Percentiles rank a stretch among this genome's conserved stretches.
Conservation (phyloP, 2,329 filamentous ascomycete species). For the Stemphylium vesicarium region DNA sequence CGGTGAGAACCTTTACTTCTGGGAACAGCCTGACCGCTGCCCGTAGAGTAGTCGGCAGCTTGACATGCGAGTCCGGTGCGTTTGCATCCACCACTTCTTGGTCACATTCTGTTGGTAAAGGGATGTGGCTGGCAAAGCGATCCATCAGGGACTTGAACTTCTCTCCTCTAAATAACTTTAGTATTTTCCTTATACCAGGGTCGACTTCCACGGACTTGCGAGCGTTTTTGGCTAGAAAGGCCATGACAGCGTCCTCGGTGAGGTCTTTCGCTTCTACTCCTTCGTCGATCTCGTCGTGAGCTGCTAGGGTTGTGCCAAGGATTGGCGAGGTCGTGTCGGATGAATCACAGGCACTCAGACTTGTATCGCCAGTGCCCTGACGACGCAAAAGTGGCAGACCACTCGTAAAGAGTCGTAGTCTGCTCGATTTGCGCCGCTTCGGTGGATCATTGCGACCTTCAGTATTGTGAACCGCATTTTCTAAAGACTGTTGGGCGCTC, state of each 20-base stretch:
- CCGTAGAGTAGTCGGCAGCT: slow-evolving; percentile 29
- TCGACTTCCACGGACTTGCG: slow-evolving; percentile 18
- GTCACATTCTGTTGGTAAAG: slow-evolving; percentile 19
- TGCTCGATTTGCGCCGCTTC: slow-evolving; percentile 26
- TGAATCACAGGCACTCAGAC: slow-evolving; percentile 6
- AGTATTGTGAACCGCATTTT: slow-evolving; percentile 7
- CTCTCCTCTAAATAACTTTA: slow-evolving; percentile 16
- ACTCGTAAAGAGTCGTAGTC: slow-evolving; percentile 26
- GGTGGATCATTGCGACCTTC: slow-evolving; percentile 2
- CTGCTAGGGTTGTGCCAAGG: neutral
- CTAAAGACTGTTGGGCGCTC: slow-evolving; percentile 16
- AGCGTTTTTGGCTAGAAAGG: slow-evolving; percentile 20
- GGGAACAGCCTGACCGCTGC: slow-evolving; percentile 30
- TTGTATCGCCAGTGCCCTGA: slow-evolving; percentile 24
- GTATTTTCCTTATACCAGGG: neutral
- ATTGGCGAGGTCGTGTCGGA: slow-evolving; percentile 8
- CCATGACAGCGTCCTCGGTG: slow-evolving; percentile 18
- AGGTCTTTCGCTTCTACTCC: neutral
- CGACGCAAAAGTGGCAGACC: slow-evolving; percentile 30
- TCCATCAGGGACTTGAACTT: slow-evolving; percentile 22
- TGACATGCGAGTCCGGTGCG: neutral
- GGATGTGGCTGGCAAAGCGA: slow-evolving; percentile 24
- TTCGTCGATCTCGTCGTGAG: neutral
- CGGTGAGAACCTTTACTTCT: slow-evolving; percentile 26
- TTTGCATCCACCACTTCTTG: slow-evolving; percentile 10